A percentile compares a stretch with the other conserved stretches of the same genome.
Conservation (phyloP, 257 asterid species). For the Solanum corneliomulleri region DNA sequence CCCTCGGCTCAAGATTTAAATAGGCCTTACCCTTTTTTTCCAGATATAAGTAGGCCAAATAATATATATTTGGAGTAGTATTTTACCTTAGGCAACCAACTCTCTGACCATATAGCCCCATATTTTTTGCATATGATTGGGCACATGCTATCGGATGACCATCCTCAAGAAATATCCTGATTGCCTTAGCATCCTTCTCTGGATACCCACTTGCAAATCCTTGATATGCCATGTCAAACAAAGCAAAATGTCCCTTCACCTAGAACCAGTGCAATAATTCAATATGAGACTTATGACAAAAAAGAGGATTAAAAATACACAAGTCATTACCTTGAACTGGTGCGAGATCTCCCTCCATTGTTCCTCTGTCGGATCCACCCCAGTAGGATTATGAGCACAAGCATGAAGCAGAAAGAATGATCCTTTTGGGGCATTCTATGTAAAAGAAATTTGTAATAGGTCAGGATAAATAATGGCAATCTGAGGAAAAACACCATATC, state of each 20-base stretch:
- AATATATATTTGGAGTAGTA: background rate
- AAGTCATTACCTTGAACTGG: conserved; percentile 57
- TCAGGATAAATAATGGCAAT: background rate
- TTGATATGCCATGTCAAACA: conserved; percentile 99
- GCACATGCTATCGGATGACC: conserved; percentile 95
- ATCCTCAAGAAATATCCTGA: conserved; percentile 87
- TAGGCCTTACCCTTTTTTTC: background rate
- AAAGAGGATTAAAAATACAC: background rate
- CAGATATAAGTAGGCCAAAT: background rate
- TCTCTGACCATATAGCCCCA: conserved; percentile 99
- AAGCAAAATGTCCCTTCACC: conserved; percentile 87
- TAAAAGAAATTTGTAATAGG: background rate
- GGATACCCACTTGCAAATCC: conserved; percentile 99
- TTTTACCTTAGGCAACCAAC: conserved; percentile 87
- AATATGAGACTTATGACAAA: background rate
- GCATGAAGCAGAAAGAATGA: conserved; percentile 97
- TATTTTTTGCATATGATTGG: conserved; percentile 95
- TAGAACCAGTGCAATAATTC: conserved; percentile 14
- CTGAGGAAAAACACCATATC: background rate
- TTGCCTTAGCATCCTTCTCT: conserved; percentile 87
- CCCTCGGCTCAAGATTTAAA: background rate
- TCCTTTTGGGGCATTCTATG: conserved; percentile 84
- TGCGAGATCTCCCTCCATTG: conserved; percentile 94
- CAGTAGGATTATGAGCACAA: conserved; percentile 99
- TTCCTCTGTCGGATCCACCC: conserved; percentile 96